A percentile compares a stretch with the other conserved stretches of the same genome.
Evolutionary conservation across 768 basidiomycete species (phyloP).

Genomic region (Termitomyces sp.): DNA sequence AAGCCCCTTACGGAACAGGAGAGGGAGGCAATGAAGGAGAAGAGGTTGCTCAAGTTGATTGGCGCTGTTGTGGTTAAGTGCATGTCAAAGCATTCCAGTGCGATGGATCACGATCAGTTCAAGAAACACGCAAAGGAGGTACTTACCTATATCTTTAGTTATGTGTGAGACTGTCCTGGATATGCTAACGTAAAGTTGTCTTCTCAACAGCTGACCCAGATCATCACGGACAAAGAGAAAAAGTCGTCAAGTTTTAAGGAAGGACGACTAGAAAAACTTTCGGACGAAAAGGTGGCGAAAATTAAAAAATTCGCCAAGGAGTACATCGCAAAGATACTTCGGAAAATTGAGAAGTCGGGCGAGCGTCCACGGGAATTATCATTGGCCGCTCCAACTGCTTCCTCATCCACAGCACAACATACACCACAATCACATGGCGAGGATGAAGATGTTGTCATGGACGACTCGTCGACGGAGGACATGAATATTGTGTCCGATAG

Average conservation of each 20-base stretch:
- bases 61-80: conserved; percentile 87
- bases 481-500: conserved; percentile 29
- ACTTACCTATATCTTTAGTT: conserved; percentile 14
- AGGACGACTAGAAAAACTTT: conserved; percentile 68
- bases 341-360: conserved; percentile 56
- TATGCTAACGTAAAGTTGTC: neutral
- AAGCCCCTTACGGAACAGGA: conserved; percentile 51
- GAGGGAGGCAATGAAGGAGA: conserved; percentile 73
- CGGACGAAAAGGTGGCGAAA: conserved; percentile 84
- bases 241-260: conserved; percentile 78
- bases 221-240: conserved; percentile 94
- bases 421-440: conserved; percentile 30
- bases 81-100: conserved; percentile 84
- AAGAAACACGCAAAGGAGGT: conserved; percentile 97
- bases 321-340: conserved; percentile 78
- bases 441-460: conserved; percentile 28
- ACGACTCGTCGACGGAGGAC: conserved; percentile 28
- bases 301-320: conserved; percentile 94
- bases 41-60: conserved; percentile 76
- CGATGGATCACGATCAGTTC: conserved; percentile 78
- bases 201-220: conserved; percentile 63
- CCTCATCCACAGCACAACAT: conserved; percentile 36
- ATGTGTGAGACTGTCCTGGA: neutral
- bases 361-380: conserved; percentile 25
- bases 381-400: conserved; percentile 22